Evolutionary conservation across 768 basidiomycete species (phyloP).

Genomic region (Hygrophoropsis aurantiaca): DNA sequence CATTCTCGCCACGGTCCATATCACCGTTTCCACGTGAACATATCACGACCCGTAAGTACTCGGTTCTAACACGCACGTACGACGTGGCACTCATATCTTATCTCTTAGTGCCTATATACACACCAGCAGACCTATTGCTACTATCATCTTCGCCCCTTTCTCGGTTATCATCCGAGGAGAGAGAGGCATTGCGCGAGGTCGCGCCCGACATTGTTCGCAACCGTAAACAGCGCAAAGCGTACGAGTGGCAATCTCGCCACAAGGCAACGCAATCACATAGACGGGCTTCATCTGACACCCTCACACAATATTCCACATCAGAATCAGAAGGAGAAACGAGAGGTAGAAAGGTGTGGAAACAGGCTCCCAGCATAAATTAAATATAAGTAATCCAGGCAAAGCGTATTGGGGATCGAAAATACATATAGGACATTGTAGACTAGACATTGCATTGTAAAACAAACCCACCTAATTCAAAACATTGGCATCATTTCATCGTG

Average conservation of each 20-base stretch:
- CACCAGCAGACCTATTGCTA: constrained; percentile 21
- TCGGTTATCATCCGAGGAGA: constrained; percentile 6
- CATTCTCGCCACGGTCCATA: neutral
- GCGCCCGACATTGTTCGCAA: constrained; percentile 28
- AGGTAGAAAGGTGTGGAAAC: too few relatives aligned
- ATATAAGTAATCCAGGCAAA: too few relatives aligned
- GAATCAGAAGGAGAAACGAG: too few relatives aligned
- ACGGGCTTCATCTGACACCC: too few relatives aligned
- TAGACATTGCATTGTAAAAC: too few relatives aligned
- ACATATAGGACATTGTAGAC: too few relatives aligned
- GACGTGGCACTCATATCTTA: neutral
- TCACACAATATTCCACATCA: too few relatives aligned
- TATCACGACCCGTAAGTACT: constrained; percentile 2
- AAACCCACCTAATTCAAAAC: too few relatives aligned
- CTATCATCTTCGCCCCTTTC: constrained; percentile 23
- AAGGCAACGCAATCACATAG: neutral
- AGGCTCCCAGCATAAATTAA: too few relatives aligned
- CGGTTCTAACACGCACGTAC: neutral
- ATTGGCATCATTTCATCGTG: too few relatives aligned
- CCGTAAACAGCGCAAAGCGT: constrained; percentile 24
- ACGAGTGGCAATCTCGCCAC: constrained; percentile 17
- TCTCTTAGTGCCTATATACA: constrained; percentile 18
- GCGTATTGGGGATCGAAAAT: too few relatives aligned
- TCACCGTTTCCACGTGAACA: constrained; percentile 1
- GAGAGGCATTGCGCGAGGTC: constrained; percentile 8